phyloP scores from a whole-genome alignment of 768 basidiomycete species.

The Amanita rimosa region DNA sequence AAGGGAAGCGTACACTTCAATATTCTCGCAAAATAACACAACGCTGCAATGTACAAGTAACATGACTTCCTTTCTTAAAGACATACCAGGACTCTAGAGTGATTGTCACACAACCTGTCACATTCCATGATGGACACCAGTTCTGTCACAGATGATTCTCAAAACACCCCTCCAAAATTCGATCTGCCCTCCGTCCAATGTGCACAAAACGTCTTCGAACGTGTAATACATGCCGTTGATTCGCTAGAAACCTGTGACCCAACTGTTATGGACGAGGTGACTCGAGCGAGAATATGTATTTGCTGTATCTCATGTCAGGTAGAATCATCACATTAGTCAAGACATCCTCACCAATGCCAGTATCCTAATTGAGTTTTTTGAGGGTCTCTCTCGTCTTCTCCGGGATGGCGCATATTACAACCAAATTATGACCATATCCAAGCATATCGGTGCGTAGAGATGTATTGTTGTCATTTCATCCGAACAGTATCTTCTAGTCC shows the following conservation, averaged over 20 bases:
- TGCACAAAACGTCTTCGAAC: not conserved
- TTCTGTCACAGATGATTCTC: constrained; percentile 28
- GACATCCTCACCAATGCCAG: not conserved
- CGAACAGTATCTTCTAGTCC: constrained; percentile 13
- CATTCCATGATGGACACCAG: constrained; percentile 38
- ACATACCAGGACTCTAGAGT: constrained; percentile 38
- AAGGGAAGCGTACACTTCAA: constrained; percentile 40
- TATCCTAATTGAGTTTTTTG: not conserved
- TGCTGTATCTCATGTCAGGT: not conserved
- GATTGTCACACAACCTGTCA: constrained; percentile 1
- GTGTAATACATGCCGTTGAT: not conserved
- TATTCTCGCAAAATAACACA: constrained; percentile 50
- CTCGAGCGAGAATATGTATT: not conserved
- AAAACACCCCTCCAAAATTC: not conserved
- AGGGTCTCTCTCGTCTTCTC: not conserved
- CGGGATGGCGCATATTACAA: not conserved
- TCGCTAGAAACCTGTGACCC: not conserved
- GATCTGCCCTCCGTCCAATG: not conserved
- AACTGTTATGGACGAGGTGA: not conserved
- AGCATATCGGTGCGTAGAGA: constrained; percentile 8
- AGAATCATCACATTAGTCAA: not conserved
- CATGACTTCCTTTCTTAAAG: constrained; percentile 44
- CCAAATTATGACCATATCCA: not conserved
- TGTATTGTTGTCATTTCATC: constrained; percentile 1
- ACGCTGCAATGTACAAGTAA: constrained; percentile 42